Evolutionary conservation across 179 eudicot genomes (phyloP).

Genomic region (Vitellaria paradoxa): DNA sequence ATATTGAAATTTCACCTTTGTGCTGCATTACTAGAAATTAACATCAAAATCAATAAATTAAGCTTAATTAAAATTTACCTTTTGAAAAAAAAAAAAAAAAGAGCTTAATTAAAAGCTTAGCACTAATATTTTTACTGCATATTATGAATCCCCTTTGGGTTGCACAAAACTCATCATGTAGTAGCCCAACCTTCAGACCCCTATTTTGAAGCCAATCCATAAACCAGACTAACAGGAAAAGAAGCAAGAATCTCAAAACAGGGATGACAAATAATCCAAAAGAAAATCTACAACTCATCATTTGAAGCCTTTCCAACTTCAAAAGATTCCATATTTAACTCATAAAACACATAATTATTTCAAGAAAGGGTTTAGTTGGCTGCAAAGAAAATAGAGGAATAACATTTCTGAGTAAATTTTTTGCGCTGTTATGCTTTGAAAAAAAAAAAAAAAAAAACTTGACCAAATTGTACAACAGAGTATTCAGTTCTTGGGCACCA

Average conservation of each 20-base stretch:
- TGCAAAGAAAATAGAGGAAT: no score
- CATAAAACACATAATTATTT: no score
- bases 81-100: no score
- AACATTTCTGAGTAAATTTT: no score
- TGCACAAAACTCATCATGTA: not conserved
- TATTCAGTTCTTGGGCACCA: not conserved
- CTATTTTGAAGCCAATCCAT: conserved; percentile 5
- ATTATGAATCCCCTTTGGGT: not conserved
- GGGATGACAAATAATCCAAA: not conserved
- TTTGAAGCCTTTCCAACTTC: not conserved
- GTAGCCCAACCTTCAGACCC: not conserved
- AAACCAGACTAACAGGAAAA: not conserved
- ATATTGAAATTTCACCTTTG: not conserved
- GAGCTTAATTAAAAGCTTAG: no score
- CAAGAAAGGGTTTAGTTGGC: no score
- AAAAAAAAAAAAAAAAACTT: not conserved
- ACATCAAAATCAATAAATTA: not conserved
- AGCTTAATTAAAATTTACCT: no score
- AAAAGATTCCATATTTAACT: not conserved
- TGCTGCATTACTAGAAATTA: not conserved
- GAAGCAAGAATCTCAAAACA: not conserved
- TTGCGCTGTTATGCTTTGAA: not conserved
- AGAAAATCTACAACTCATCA: not conserved
- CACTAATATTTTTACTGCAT: not conserved
- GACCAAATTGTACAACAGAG: not conserved